phyloP scores from a whole-genome alignment of 2,329 filamentous ascomycete species.

The Trichoderma atroviride region DNA sequence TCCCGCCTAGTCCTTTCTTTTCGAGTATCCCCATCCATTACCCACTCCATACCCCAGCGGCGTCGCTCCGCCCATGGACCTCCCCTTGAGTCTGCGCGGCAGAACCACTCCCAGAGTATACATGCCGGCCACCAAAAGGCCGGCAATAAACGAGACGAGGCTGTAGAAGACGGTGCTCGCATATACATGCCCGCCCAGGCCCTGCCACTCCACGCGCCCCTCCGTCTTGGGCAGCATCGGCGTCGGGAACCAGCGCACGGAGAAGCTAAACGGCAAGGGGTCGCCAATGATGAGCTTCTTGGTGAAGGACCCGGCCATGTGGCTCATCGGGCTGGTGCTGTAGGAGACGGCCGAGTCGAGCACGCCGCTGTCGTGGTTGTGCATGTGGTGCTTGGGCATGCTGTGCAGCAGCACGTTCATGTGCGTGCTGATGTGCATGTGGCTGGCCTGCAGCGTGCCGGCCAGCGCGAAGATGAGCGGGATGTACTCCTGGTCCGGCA shows the following conservation, averaged over 20 bases:
- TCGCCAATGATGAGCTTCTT: constrained; percentile 85
- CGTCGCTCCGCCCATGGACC: constrained; percentile 59
- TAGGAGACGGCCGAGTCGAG: constrained; percentile 89
- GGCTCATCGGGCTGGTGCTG: constrained; percentile 71
- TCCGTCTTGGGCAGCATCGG: constrained; percentile 70
- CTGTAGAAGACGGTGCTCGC: constrained; percentile 66
- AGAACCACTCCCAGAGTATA: constrained; percentile 65
- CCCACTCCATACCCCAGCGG: constrained; percentile 61
- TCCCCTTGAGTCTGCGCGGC: constrained; percentile 54
- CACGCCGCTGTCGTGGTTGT: constrained; percentile 71
- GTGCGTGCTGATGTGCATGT: constrained; percentile 86
- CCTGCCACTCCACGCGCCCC: constrained; percentile 66
- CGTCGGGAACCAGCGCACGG: constrained; percentile 83
- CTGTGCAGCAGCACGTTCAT: constrained; percentile 86
- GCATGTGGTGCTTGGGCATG: constrained; percentile 63
- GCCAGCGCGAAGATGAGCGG: constrained; percentile 87
- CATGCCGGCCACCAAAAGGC: constrained; percentile 55
- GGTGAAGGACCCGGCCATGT: constrained; percentile 55
- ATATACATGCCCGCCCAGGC: constrained; percentile 65
- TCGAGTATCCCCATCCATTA: constrained; percentile 63
- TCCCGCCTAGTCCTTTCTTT: constrained; percentile 45
- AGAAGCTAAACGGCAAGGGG: constrained; percentile 75
- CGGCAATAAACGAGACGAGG: constrained; percentile 60
- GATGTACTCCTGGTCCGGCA: constrained; percentile 64
- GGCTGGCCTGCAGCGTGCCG: constrained; percentile 83